Percentiles rank a stretch among this genome's conserved stretches.
These are phyloP conservation scores for Ocimum tenuiflorum DNA, from an alignment of 257 asterid genomes.

Conservation along the genomic window DNA sequence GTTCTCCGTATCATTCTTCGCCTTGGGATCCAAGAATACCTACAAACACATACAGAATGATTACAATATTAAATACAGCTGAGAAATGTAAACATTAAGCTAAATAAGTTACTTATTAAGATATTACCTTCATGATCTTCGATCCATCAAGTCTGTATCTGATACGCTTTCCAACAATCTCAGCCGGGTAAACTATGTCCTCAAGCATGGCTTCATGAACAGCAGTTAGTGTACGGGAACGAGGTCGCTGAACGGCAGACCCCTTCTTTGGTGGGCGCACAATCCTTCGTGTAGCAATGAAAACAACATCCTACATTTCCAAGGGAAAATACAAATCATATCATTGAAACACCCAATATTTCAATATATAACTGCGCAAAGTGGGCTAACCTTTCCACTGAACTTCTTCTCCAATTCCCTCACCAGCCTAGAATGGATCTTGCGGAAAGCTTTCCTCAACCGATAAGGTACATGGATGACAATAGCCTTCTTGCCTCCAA, in stretches of 20 bases:
- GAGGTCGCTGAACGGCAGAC: slow-evolving; percentile 60
- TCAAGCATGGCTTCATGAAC: slow-evolving; percentile 74
- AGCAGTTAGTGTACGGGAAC: slow-evolving; percentile 62
- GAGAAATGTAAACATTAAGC: too few relatives aligned
- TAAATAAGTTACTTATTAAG: background rate
- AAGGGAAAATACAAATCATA: too few relatives aligned
- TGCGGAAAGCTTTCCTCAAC: slow-evolving; percentile 81
- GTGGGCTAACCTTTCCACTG: slow-evolving; percentile 71
- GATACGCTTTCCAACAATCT: slow-evolving; percentile 55
- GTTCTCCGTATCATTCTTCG: slow-evolving; percentile 43
- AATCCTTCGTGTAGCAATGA: slow-evolving; percentile 63
- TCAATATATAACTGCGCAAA: background rate
- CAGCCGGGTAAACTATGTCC: slow-evolving; percentile 69
- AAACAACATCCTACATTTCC: background rate
- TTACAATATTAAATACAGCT: background rate
- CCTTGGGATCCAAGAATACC: slow-evolving; percentile 52
- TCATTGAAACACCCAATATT: background rate
- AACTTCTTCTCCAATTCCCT: slow-evolving; percentile 95
- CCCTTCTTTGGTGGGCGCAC: slow-evolving; percentile 75
- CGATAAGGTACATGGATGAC: slow-evolving; percentile 85
- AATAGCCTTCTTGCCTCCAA: slow-evolving; percentile 78
- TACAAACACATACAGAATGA: slow-evolving; percentile 1
- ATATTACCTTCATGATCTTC: slow-evolving; percentile 57
- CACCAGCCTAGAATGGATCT: slow-evolving; percentile 75
- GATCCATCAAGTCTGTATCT: slow-evolving; percentile 69